These are phyloP conservation scores for Diaporthe nobilis DNA, from an alignment of 2,329 filamentous ascomycete species.

Conservation along the genomic window DNA sequence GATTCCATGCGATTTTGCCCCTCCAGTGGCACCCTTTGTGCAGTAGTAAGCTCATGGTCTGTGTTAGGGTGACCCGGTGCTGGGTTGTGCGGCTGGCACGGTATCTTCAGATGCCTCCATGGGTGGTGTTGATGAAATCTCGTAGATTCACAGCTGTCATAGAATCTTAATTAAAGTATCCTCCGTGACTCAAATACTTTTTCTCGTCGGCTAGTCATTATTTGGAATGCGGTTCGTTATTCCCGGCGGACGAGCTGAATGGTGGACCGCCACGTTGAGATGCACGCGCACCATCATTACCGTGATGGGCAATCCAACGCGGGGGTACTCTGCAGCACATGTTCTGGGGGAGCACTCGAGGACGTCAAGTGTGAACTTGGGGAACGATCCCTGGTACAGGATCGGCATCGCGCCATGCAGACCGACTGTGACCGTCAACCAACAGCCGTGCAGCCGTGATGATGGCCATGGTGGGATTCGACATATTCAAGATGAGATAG, in stretches of 20 bases:
- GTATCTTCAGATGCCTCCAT: background rate
- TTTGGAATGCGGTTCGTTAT: constrained; percentile 25
- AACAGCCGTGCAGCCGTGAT: constrained; percentile 9
- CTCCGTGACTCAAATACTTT: constrained; percentile 1
- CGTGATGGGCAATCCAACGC: constrained; percentile 7
- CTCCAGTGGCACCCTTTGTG: background rate
- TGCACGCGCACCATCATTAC: constrained; percentile 14
- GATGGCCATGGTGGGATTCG: background rate
- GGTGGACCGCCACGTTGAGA: constrained; percentile 22
- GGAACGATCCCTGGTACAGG: background rate
- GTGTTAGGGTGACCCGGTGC: background rate
- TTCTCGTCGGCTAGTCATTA: background rate
- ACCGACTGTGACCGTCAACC: background rate
- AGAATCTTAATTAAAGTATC: constrained; percentile 7
- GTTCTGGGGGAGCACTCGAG: constrained; percentile 4
- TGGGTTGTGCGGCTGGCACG: constrained; percentile 12
- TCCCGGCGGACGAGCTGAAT: background rate
- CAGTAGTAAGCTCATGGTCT: constrained; percentile 8
- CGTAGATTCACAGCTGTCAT: background rate
- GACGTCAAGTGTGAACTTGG: constrained; percentile 3
- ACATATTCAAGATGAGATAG: constrained; percentile 1
- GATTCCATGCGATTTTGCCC: constrained; percentile 6
- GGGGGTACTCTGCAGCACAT: constrained; percentile 14
- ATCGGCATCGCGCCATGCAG: constrained; percentile 28
- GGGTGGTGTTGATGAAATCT: background rate